Percentiles rank a stretch among this genome's conserved stretches.
Evolutionary conservation across 2,329 filamentous ascomycete species (phyloP).

Genomic region (Fusarium odoratissimum): DNA sequence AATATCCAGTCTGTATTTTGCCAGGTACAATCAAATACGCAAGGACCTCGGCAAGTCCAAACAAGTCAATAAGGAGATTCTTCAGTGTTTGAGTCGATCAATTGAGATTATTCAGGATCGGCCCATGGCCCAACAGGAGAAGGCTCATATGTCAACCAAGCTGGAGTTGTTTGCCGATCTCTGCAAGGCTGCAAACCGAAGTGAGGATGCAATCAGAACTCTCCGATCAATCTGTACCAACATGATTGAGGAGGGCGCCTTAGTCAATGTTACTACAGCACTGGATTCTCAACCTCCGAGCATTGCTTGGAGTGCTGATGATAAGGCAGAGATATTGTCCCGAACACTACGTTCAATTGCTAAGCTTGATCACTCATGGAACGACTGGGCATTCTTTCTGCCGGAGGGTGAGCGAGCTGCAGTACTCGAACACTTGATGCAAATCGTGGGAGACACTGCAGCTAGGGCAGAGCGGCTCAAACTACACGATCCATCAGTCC

Average conservation of each 20-base stretch:
- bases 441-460: constrained; percentile 57
- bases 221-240: constrained; percentile 71
- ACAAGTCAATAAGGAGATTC: constrained; percentile 54
- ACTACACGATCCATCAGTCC: constrained; percentile 59
- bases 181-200: constrained; percentile 63
- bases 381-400: constrained; percentile 67
- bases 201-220: constrained; percentile 68
- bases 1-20: constrained; percentile 78
- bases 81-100: constrained; percentile 71
- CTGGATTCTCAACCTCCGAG: constrained; percentile 63
- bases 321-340: constrained; percentile 64
- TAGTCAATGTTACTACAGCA: constrained; percentile 63
- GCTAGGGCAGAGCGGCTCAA: constrained; percentile 51
- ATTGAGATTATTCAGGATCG: constrained; percentile 70
- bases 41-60: constrained; percentile 56
- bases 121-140: constrained; percentile 65
- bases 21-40: constrained; percentile 65
- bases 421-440: constrained; percentile 70
- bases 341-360: constrained; percentile 70
- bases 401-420: constrained; percentile 65
- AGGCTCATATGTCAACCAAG: constrained; percentile 71
- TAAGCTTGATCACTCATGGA: constrained; percentile 67
- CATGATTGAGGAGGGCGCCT: constrained; percentile 68
- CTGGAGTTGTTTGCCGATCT: constrained; percentile 74
- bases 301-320: constrained; percentile 64